These are phyloP conservation scores for Isatis lusitanica DNA, from an alignment of 441 rosid genomes.

Conservation along the genomic window DNA sequence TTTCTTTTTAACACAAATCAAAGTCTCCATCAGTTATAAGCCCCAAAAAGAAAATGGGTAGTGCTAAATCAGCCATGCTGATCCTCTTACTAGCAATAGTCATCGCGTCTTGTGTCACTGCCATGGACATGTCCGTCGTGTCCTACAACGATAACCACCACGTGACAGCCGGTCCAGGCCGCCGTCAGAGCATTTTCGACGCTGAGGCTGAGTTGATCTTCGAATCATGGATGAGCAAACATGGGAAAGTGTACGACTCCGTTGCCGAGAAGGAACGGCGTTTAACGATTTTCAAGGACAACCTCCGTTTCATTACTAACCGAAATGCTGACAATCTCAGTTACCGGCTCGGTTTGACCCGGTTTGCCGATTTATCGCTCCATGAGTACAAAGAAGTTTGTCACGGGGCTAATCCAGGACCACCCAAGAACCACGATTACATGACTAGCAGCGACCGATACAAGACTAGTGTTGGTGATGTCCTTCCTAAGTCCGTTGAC, in stretches of 20 bases:
- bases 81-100: slow-evolving; percentile 12
- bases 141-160: slow-evolving; percentile 11
- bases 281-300: slow-evolving; percentile 39
- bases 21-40: background rate
- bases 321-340: slow-evolving; percentile 33
- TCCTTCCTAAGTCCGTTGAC: slow-evolving; percentile 41
- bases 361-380: slow-evolving; percentile 44
- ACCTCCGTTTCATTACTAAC: slow-evolving; percentile 40
- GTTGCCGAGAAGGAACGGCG: slow-evolving; percentile 43
- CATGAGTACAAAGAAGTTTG: slow-evolving; percentile 41
- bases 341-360: slow-evolving; percentile 41
- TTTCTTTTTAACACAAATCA: background rate
- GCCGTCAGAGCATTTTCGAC: background rate
- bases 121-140: slow-evolving; percentile 43
- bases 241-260: slow-evolving; percentile 39
- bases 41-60: background rate
- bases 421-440: slow-evolving; percentile 30
- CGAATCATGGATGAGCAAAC: slow-evolving; percentile 43
- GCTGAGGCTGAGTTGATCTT: slow-evolving; percentile 2
- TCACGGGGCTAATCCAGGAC: slow-evolving; percentile 31
- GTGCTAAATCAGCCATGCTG: slow-evolving; percentile 7
- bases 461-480: slow-evolving; percentile 35
- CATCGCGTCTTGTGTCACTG: slow-evolving; percentile 21
- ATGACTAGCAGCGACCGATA: slow-evolving; percentile 36
- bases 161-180: background rate